Evolutionary conservation across 768 basidiomycete genomes (phyloP).

Genomic region (Cubamyces sp.): DNA sequence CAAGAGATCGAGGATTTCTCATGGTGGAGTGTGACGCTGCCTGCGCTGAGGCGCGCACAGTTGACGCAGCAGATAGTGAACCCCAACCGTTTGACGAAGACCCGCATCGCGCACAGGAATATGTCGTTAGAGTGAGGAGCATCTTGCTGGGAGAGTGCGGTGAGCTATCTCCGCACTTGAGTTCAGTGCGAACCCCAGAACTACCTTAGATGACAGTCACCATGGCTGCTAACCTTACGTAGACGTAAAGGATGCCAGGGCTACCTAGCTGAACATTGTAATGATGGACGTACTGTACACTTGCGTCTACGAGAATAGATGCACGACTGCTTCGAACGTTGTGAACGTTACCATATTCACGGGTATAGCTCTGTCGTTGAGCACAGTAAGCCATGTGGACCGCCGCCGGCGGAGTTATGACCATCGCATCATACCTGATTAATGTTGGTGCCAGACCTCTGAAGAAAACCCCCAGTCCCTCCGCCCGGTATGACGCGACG

Average conservation of each 20-base stretch:
- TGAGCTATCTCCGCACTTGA: too few species aligned
- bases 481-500: slow-evolving; percentile 58
- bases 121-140: neutral
- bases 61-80: neutral
- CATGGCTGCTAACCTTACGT: neutral
- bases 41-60: neutral
- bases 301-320: slow-evolving; percentile 14
- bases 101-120: neutral
- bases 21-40: too few species aligned
- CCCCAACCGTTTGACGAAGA: neutral
- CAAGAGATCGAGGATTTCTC: too few species aligned
- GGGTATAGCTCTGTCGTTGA: slow-evolving; percentile 65
- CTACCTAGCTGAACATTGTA: neutral
- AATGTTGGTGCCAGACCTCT: slow-evolving; percentile 80
- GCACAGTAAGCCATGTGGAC: neutral
- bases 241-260: neutral
- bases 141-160: neutral
- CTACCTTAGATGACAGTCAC: neutral
- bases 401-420: neutral
- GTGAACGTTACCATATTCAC: slow-evolving; percentile 87
- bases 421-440: slow-evolving; percentile 57
- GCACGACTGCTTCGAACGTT: slow-evolving; percentile 67
- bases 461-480: slow-evolving; percentile 74
- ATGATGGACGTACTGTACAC: neutral
- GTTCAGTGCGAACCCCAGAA: too few species aligned